Percentiles rank a stretch among this genome's conserved stretches.
Evolutionary conservation across 2,329 filamentous ascomycete species (phyloP).

Genomic region (Aspergillus fijiensis): DNA sequence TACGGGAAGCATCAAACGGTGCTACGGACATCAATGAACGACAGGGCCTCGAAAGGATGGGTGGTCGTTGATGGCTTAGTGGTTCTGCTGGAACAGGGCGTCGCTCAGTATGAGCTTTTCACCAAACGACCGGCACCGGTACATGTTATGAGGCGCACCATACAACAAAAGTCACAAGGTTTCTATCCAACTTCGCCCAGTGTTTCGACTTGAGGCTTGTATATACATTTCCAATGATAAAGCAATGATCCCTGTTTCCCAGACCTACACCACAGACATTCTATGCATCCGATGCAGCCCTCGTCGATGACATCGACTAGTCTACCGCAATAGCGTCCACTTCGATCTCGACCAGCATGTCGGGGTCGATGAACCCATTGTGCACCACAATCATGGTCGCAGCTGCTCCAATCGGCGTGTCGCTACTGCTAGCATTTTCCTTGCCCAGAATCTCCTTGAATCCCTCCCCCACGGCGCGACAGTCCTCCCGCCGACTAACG

Average conservation of each 20-base stretch:
- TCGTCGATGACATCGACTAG: conserved; percentile 4
- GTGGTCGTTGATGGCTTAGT: conserved; percentile 23
- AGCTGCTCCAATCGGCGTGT: conserved; percentile 29
- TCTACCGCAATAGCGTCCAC: conserved; percentile 37
- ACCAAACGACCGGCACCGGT: conserved; percentile 24
- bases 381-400: conserved; percentile 42
- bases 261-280: neutral
- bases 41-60: conserved; percentile 20
- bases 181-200: neutral
- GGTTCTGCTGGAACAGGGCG: conserved; percentile 25
- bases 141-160: conserved; percentile 20
- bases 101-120: conserved; percentile 28
- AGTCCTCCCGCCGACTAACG: conserved; percentile 32
- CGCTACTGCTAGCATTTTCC: conserved; percentile 5
- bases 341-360: conserved; percentile 43
- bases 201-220: too few species aligned
- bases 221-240: too few species aligned
- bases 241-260: too few species aligned
- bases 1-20: conserved; percentile 19
- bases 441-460: conserved; percentile 32
- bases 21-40: conserved; percentile 18
- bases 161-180: neutral
- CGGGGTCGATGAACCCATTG: conserved; percentile 37
- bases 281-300: neutral
- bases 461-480: conserved; percentile 28